Percentiles rank a stretch among this genome's conserved stretches.
Conservation (phyloP, 2,329 filamentous ascomycete genomes). For the Ascochyta viciae-villosae region DNA sequence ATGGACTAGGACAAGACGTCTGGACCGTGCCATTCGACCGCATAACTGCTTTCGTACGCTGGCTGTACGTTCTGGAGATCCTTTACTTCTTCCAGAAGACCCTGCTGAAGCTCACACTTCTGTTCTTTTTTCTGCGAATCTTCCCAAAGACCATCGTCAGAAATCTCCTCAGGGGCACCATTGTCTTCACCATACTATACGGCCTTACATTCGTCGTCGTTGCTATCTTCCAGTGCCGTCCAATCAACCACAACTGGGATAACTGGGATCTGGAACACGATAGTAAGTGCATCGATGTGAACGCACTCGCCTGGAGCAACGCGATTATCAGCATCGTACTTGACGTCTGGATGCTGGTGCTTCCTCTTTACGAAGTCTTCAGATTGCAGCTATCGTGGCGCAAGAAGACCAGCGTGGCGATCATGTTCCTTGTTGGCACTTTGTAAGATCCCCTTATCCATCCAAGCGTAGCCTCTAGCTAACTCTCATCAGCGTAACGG, state of each 20-base stretch:
- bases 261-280: conserved; percentile 35
- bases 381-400: conserved; percentile 41
- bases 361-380: conserved; percentile 45
- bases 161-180: conserved; percentile 25
- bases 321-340: conserved; percentile 44
- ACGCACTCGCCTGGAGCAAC: conserved; percentile 41
- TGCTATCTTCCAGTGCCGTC: conserved; percentile 43
- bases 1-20: conserved; percentile 60
- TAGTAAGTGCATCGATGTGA: conserved; percentile 47
- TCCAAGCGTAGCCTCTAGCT: conserved; percentile 27
- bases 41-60: conserved; percentile 54
- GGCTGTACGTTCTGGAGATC: conserved; percentile 43
- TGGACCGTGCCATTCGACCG: conserved; percentile 56
- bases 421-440: conserved; percentile 50
- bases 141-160: conserved; percentile 31
- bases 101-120: conserved; percentile 36
- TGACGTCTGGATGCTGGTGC: conserved; percentile 42
- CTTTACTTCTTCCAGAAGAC: conserved; percentile 45
- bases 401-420: conserved; percentile 47
- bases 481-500: conserved; percentile 45
- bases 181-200: conserved; percentile 34
- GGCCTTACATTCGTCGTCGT: conserved; percentile 29
- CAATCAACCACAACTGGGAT: conserved; percentile 44
- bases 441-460: conserved; percentile 47
- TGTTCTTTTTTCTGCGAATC: conserved; percentile 41